Evolutionary conservation across 192 early-diverging fungal genomes (phyloP).

Genomic region (Chytriomyces confervae): DNA sequence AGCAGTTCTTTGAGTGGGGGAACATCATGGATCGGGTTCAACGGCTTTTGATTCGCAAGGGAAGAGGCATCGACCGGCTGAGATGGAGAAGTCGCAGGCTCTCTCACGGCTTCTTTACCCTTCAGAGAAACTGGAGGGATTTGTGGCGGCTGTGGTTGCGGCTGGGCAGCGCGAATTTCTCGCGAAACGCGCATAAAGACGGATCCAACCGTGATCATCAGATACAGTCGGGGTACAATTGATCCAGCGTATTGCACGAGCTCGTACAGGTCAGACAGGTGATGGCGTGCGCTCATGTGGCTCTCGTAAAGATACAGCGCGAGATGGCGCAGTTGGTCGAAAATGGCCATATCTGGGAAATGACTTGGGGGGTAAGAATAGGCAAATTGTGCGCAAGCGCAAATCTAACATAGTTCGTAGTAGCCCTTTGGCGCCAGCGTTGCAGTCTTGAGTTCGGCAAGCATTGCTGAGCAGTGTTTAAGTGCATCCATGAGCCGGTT

Average conservation of each 20-base stretch:
- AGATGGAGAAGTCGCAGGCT: conserved; percentile 7
- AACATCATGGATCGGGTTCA: conserved; percentile 58
- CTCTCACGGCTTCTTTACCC: conserved; percentile 16
- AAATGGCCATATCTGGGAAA: conserved; percentile 89
- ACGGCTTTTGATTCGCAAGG: conserved; percentile 11
- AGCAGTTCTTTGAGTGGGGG: conserved; percentile 95
- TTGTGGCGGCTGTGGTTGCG: neutral
- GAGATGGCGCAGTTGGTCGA: conserved; percentile 95
- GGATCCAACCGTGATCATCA: conserved; percentile 98
- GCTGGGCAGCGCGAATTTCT: conserved; percentile 41
- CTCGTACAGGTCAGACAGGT: conserved; percentile 93
- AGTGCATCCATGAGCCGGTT: conserved; percentile 95
- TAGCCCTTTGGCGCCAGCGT: conserved; percentile 96
- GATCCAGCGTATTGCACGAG: conserved; percentile 97
- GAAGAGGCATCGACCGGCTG: neutral
- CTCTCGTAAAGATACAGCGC: conserved; percentile 89
- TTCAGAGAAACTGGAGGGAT: neutral
- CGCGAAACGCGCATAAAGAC: conserved; percentile 90
- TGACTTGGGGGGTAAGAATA: neutral
- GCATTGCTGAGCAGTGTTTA: conserved; percentile 98
- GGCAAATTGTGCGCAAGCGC: conserved; percentile 17
- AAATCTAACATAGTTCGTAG: conserved; percentile 92
- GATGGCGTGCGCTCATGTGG: conserved; percentile 75
- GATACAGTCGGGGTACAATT: conserved; percentile 97
- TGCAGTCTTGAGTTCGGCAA: conserved; percentile 93